These are phyloP conservation scores for Xylariaceae sp. DNA, from an alignment of 2,329 filamentous ascomycete genomes.

Conservation along the genomic window DNA sequence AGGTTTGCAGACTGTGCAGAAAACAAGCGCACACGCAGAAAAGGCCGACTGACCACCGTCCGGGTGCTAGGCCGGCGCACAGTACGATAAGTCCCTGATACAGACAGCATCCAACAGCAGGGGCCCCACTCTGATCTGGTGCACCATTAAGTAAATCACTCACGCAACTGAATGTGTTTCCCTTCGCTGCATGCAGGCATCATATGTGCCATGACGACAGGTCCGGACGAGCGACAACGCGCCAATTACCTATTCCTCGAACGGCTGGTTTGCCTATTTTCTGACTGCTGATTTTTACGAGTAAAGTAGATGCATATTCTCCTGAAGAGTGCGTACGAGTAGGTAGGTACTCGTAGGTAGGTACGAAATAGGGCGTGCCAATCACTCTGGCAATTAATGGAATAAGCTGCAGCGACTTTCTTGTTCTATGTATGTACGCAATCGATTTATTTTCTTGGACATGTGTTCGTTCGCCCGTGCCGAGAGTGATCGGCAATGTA, in stretches of 20 bases:
- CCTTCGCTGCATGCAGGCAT: slow-evolving; percentile 14
- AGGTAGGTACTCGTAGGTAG: neutral
- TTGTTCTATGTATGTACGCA: neutral
- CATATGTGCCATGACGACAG: slow-evolving; percentile 19
- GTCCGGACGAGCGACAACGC: slow-evolving; percentile 13
- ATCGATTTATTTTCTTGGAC: neutral
- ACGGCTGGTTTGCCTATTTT: neutral
- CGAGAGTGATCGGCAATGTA: too few species aligned
- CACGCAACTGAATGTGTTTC: slow-evolving; percentile 9
- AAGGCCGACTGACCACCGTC: slow-evolving; percentile 7
- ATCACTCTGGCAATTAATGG: neutral
- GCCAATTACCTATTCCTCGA: slow-evolving; percentile 5
- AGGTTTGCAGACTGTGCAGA: neutral
- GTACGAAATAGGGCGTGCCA: neutral
- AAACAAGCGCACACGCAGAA: neutral
- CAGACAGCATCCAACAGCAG: slow-evolving; percentile 2
- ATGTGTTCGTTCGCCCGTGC: neutral
- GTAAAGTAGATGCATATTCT: neutral
- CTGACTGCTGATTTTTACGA: too few species aligned
- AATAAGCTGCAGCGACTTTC: neutral
- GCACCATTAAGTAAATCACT: slow-evolving; percentile 24
- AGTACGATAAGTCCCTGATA: slow-evolving; percentile 15
- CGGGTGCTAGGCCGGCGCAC: neutral
- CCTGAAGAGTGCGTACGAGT: neutral
- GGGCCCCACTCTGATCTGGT: slow-evolving; percentile 11